Conservation (phyloP, 1,284 basidiomycete species). For the Schizopora paradoxa region DNA sequence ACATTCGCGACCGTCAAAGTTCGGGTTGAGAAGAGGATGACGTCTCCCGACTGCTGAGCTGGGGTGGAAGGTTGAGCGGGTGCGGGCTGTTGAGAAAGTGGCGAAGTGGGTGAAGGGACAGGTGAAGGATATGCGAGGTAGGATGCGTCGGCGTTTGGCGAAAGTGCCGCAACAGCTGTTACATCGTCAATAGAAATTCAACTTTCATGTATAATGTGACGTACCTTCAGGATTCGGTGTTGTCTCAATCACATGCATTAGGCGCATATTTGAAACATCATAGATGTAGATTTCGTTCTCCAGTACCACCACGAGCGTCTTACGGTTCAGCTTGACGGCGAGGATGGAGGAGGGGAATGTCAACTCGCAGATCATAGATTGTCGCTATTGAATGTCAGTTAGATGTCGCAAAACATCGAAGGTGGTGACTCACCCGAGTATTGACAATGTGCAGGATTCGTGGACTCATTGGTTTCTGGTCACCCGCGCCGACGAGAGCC, state of each 20-base stretch:
- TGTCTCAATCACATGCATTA: slow-evolving; percentile 96
- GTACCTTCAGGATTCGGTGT: slow-evolving; percentile 90
- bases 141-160: slow-evolving; percentile 92
- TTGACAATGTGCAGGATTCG: slow-evolving; percentile 96
- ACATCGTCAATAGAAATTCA: slow-evolving; percentile 10
- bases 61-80: slow-evolving; percentile 33
- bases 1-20: slow-evolving; percentile 90
- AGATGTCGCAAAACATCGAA: background rate
- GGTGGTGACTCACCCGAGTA: slow-evolving; percentile 67
- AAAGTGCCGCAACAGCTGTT: slow-evolving; percentile 89
- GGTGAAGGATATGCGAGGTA: slow-evolving; percentile 96
- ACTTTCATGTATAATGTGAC: slow-evolving; percentile 16
- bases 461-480: slow-evolving; percentile 83
- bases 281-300: slow-evolving; percentile 98
- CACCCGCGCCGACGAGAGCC: slow-evolving; percentile 91
- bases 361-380: slow-evolving; percentile 98
- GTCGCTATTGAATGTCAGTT: slow-evolving; percentile 51
- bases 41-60: slow-evolving; percentile 69
- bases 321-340: slow-evolving; percentile 94
- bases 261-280: slow-evolving; percentile 97
- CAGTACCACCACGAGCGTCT: slow-evolving; percentile 92
- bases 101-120: slow-evolving; percentile 75
- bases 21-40: slow-evolving; percentile 90
- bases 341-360: slow-evolving; percentile 95
- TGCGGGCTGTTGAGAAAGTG: slow-evolving; percentile 38